Evolutionary conservation across 768 basidiomycete genomes (phyloP).

Genomic region (Sarcodon aspratus): DNA sequence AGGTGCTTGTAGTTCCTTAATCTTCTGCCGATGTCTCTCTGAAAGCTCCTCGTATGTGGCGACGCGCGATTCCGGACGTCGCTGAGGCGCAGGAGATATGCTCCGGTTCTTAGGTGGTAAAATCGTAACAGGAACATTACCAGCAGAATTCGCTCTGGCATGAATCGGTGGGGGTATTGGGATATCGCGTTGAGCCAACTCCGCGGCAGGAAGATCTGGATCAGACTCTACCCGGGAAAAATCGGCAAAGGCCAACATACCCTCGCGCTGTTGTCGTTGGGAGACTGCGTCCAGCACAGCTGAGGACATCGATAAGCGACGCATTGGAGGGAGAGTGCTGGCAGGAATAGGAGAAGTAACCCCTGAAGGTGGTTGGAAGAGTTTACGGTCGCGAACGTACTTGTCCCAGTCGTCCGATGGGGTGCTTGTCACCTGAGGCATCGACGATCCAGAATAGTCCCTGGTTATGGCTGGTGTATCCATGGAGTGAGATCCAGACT

Average conservation of each 20-base stretch:
- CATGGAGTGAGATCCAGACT: neutral
- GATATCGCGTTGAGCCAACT: conserved; percentile 19
- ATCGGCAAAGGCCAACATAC: conserved; percentile 34
- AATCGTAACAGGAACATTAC: conserved; percentile 30
- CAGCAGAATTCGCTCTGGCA: conserved; percentile 1
- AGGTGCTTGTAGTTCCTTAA: conserved; percentile 74
- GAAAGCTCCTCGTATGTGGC: conserved; percentile 82
- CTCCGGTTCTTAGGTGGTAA: conserved; percentile 32
- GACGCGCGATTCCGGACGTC: conserved; percentile 33
- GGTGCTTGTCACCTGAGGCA: conserved; percentile 66
- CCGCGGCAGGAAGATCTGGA: neutral
- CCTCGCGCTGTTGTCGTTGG: conserved; percentile 63
- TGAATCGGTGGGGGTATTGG: conserved; percentile 22
- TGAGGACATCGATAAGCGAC: conserved; percentile 34
- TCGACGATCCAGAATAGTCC: conserved; percentile 14
- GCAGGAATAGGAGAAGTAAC: conserved; percentile 69
- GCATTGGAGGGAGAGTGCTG: conserved; percentile 28
- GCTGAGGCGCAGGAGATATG: conserved; percentile 31
- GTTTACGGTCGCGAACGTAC: conserved; percentile 76
- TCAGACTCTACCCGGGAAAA: neutral
- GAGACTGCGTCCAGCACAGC: conserved; percentile 70
- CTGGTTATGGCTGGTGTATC: neutral
- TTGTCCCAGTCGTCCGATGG: conserved; percentile 77
- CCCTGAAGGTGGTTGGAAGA: conserved; percentile 76
- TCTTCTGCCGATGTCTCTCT: conserved; percentile 77